These are phyloP conservation scores for Ceratobasidium papillatum DNA, from an alignment of 1,284 basidiomycete species.

Conservation along the genomic window DNA sequence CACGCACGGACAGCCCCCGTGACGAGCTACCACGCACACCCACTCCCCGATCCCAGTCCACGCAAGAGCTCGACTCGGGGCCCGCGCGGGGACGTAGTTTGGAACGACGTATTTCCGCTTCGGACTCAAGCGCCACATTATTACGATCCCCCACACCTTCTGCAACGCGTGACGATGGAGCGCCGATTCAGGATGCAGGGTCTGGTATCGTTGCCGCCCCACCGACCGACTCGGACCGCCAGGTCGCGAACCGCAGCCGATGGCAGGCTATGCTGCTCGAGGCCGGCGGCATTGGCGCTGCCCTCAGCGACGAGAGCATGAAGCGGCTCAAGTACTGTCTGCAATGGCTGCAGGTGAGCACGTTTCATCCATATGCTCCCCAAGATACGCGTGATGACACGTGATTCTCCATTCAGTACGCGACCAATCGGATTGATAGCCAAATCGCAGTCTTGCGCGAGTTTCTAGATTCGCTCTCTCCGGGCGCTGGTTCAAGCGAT, in stretches of 20 bases:
- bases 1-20: slow-evolving; percentile 22
- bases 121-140: slow-evolving; percentile 47
- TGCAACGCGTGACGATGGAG: slow-evolving; percentile 35
- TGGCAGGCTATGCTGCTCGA: slow-evolving; percentile 88
- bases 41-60: slow-evolving; percentile 37
- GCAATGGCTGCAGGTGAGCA: slow-evolving; percentile 82
- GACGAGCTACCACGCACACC: slow-evolving; percentile 29
- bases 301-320: slow-evolving; percentile 91
- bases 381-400: slow-evolving; percentile 32
- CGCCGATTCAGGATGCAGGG: slow-evolving; percentile 39
- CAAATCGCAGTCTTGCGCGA: slow-evolving; percentile 86
- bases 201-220: slow-evolving; percentile 16
- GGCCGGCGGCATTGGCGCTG: slow-evolving; percentile 88
- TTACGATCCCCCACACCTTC: slow-evolving; percentile 41
- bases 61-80: slow-evolving; percentile 27
- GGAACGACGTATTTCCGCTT: slow-evolving; percentile 41
- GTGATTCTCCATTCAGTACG: slow-evolving; percentile 65
- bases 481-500: slow-evolving; percentile 45
- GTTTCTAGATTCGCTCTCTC: slow-evolving; percentile 67
- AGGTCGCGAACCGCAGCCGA: slow-evolving; percentile 70
- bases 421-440: slow-evolving; percentile 85
- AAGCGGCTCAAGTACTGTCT: slow-evolving; percentile 85
- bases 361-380: slow-evolving; percentile 13
- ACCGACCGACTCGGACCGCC: slow-evolving; percentile 44
- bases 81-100: slow-evolving; percentile 29